Base-by-base conservation (phyloP, 331 rosid genomes). In the Cucumis variabilis region DNA sequence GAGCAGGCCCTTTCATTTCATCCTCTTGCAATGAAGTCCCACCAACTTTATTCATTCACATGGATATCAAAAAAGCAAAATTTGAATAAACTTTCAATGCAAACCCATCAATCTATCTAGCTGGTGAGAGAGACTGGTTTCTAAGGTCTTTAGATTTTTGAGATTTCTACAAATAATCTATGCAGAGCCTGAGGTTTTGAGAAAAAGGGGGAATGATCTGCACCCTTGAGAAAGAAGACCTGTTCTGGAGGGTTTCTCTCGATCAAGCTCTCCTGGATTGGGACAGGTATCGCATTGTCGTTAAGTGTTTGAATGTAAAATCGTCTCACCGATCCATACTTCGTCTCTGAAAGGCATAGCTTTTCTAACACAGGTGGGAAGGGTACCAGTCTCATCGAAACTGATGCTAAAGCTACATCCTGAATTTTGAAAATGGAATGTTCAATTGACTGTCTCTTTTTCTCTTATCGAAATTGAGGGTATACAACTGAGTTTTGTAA, bases 151-250 rank as follows among this genome's bases (percentile, higher is more conserved):
- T 78, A 17, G 66, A 25, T 53, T 41, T 25, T 51, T 84, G 99
- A 94, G 90, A 97, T 94, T 91, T 97, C 98, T 81, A 93, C 92
- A 89, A 97, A 87, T 51, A 97, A 88, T 90, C 93, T 97, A 93
- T 97, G 98, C 72, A 97, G 89, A 53, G 98, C 98, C 90, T 97
- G 99, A 87, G 98, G 98, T 90, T 92, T 97, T 33, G 99, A 97
- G 94, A 97, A 97, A 77, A 97, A 95, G 0, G 99, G 99, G 0
- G 99, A 93, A 89, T 97, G 99, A 90, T 97, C 98, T 0, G 98
- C 96, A 7, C 95, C 95, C 87, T 97, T 97, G 44, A 97, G 71
- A 58, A 87, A 87, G 87, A 95, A 92, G 75, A 97, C 96, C 86
- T 89, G 91, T 51, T 95, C 98, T 0, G 98, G 96, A 23, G 98